Base-by-base conservation (phyloP, 139 green algal genomes). In the Zygnema cylindricum region DNA sequence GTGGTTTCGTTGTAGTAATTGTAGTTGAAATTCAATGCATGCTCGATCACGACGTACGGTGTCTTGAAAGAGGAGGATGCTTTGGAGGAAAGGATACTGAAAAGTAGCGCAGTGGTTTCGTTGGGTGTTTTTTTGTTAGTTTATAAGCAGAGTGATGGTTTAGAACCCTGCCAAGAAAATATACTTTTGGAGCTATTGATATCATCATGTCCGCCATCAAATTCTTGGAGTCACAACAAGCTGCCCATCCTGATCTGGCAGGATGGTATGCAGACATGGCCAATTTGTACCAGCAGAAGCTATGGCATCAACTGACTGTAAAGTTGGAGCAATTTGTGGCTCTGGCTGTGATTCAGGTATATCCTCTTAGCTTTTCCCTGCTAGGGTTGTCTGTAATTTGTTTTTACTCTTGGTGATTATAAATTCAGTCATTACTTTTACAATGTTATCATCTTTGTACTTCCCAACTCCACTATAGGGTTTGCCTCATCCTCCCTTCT, bases 261-360 rank as follows among this genome's bases (percentile, higher is more conserved):
- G 35, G n/a, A 33, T 92, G 88, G 88, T 92, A 87, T 42, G 30
- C 40, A 40, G 75, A 92, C 30, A 82, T 92, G 55, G 88, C 38
- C 16, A 93, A 92, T 30, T 92, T 98, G 22, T 98, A 98, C 83
- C 82, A 97, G 77, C 84, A 93, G 3, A 98, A 98, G 94, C 93
- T 99, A 43, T 99, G 98, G 98, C 97, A 99, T 90, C 95, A 99
- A 93, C 93, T 99, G 2, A 98, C 97, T 0, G 69, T 96, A 0
- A 95, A 95, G 69, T 85, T 99, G 16, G 96, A 99, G 76, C 39
- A 88, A n/a, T 91, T 91, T 41, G 43, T 94, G 22, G 71, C 81
- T 25, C 54, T 88, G 36, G 83, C 83, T 57, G 83, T 57, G 11
- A 35, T 88, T 22, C 83, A 88, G 83, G 83, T 88, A 84, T 79